Evolutionary conservation across 2,329 filamentous ascomycete species (phyloP).

Genomic region (Exophiala phaeomuriformis): DNA sequence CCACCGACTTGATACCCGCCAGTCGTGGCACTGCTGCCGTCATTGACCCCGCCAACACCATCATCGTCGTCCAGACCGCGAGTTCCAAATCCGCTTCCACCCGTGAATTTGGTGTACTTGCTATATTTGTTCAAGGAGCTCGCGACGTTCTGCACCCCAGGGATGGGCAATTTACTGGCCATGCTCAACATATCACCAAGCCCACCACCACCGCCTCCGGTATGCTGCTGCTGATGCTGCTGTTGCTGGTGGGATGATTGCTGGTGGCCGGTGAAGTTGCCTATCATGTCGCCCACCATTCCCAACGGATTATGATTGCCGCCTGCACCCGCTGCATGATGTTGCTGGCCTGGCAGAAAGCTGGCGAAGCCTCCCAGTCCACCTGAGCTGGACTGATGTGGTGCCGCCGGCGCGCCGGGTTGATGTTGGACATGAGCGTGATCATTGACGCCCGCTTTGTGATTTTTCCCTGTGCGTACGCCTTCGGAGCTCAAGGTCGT

Average conservation of each 20-base stretch:
- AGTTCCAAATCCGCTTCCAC: constrained; percentile 16
- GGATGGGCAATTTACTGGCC: constrained; percentile 25
- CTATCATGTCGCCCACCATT: constrained; percentile 18
- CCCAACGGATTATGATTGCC: constrained; percentile 14
- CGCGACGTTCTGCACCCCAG: constrained; percentile 19
- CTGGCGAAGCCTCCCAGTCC: constrained; percentile 16
- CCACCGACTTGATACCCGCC: neutral
- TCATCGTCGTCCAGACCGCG: constrained; percentile 16
- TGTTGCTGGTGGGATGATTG: constrained; percentile 9
- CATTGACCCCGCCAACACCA: neutral
- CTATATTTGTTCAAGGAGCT: constrained; percentile 10
- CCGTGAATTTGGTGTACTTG: constrained; percentile 25
- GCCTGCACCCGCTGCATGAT: constrained; percentile 2
- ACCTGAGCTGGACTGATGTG: constrained; percentile 11
- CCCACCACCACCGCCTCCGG: constrained; percentile 10
- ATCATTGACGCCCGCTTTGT: constrained; percentile 40
- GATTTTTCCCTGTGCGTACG: constrained; percentile 76
- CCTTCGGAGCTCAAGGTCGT: constrained; percentile 72
- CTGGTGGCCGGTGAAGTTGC: constrained; percentile 17
- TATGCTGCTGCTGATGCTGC: neutral
- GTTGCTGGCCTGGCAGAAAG: constrained; percentile 16
- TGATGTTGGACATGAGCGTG: constrained; percentile 12
- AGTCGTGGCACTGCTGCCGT: too few species aligned
- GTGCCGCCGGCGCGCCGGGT: neutral
- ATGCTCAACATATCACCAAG: constrained; percentile 22